These are phyloP conservation scores for Aspergillus persii DNA, from an alignment of 2,329 filamentous ascomycete species.

Conservation along the genomic window DNA sequence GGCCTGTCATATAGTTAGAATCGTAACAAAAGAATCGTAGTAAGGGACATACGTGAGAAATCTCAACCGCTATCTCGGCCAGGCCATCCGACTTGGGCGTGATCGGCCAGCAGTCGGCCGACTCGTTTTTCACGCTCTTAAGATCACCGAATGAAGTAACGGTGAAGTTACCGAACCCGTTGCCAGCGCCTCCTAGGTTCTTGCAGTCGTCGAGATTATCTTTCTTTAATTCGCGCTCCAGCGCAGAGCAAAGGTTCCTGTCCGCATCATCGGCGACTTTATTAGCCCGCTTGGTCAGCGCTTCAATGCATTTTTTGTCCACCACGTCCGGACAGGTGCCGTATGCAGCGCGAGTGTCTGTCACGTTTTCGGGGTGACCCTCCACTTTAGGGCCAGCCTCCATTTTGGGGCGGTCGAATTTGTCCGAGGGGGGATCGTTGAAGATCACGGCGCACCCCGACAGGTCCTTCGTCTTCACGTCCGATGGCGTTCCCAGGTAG, in stretches of 20 bases:
- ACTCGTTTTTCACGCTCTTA: conserved; percentile 2
- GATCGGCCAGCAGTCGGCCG: conserved; percentile 13
- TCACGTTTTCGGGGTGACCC: neutral
- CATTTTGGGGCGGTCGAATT: neutral
- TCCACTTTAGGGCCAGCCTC: neutral
- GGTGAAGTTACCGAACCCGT: conserved; percentile 10
- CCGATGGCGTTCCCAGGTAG: conserved; percentile 13
- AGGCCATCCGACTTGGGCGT: conserved; percentile 10
- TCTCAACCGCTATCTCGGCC: conserved; percentile 4
- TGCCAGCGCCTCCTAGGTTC: neutral
- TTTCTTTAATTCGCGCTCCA: neutral
- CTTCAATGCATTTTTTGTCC: conserved; percentile 13
- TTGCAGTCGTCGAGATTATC: conserved; percentile 7
- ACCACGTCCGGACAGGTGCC: conserved; percentile 15
- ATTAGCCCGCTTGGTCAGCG: conserved; percentile 7
- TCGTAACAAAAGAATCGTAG: neutral
- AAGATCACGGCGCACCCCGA: conserved; percentile 18
- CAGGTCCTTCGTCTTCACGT: conserved; percentile 1
- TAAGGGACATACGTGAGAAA: neutral
- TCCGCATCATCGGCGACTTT: neutral
- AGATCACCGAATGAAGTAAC: conserved; percentile 4
- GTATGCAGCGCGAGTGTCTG: conserved; percentile 5
- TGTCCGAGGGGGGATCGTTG: conserved; percentile 10
- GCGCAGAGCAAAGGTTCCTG: neutral
- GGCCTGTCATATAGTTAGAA: neutral